Conservation (phyloP, 495 filamentous ascomycete species). For the Astrothelium subdiscretum region DNA sequence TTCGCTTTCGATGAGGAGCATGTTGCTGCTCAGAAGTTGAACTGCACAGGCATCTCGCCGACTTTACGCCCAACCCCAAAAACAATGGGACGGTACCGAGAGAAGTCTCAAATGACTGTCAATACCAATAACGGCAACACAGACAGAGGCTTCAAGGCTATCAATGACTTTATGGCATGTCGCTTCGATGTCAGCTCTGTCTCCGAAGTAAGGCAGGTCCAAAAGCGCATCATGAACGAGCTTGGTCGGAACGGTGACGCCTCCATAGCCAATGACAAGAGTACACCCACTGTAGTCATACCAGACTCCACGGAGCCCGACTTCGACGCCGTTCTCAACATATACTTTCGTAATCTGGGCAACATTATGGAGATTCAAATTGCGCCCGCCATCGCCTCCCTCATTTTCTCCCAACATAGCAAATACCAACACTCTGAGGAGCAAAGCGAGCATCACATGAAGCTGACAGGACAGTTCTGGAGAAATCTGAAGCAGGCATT, state of each 20-base stretch:
- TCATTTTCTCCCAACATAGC: not conserved
- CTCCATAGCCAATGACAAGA: not conserved
- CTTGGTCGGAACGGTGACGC: not conserved
- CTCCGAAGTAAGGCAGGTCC: not conserved
- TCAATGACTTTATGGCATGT: not conserved
- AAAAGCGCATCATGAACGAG: not conserved
- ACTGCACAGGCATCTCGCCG: not conserved
- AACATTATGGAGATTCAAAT: not conserved
- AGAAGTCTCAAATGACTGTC: not conserved
- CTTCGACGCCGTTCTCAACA: not conserved
- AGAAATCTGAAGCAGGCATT: not conserved
- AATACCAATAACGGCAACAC: not conserved
- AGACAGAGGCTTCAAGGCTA: not conserved
- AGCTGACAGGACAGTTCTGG: not conserved
- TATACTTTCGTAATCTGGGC: not conserved
- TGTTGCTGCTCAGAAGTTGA: not conserved
- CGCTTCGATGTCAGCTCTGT: not conserved
- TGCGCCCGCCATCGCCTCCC: not conserved
- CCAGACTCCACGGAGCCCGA: not conserved
- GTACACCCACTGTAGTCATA: not conserved
- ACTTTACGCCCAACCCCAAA: not conserved
- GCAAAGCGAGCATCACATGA: not conserved
- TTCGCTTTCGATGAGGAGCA: not conserved
- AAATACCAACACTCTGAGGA: not conserved
- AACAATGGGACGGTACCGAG: not conserved